Percentiles rank a stretch among this genome's conserved stretches.
These are phyloP conservation scores for Adansonia grandidieri DNA, from an alignment of 441 rosid genomes.

Conservation along the genomic window DNA sequence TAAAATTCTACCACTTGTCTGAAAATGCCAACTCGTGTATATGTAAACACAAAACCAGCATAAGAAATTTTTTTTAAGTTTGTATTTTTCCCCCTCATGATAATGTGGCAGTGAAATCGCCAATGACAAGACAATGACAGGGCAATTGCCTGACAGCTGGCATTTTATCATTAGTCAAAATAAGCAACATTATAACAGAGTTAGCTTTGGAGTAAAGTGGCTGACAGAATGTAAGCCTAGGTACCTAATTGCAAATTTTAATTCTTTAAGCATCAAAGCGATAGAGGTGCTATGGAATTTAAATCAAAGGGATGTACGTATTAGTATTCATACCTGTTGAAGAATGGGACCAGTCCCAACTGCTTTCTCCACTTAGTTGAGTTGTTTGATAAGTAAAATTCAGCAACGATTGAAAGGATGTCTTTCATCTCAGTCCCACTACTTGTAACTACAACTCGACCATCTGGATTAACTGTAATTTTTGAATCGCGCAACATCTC, in stretches of 20 bases:
- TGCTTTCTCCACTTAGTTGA: constrained; percentile 46
- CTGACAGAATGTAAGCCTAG: neutral
- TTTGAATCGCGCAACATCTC: constrained; percentile 60
- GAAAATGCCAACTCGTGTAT: neutral
- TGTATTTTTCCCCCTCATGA: neutral
- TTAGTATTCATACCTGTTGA: constrained; percentile 48
- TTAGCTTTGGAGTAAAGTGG: neutral
- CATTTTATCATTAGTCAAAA: neutral
- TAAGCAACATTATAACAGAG: neutral
- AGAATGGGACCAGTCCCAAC: constrained; percentile 68
- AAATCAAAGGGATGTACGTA: neutral
- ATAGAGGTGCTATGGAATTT: neutral
- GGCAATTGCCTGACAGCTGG: neutral
- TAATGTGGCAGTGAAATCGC: neutral
- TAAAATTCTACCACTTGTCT: neutral
- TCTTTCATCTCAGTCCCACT: constrained; percentile 59
- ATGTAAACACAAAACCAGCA: constrained; percentile 2
- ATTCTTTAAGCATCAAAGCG: neutral
- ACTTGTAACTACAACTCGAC: constrained; percentile 54
- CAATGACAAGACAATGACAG: neutral
- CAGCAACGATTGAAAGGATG: constrained; percentile 71
- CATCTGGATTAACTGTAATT: constrained; percentile 60
- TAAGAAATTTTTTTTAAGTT: neutral
- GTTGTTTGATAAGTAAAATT: constrained; percentile 60
- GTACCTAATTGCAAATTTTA: constrained; percentile 1